phyloP scores from a whole-genome alignment of 2,329 filamentous ascomycete species.

The Apiospora sp. region DNA sequence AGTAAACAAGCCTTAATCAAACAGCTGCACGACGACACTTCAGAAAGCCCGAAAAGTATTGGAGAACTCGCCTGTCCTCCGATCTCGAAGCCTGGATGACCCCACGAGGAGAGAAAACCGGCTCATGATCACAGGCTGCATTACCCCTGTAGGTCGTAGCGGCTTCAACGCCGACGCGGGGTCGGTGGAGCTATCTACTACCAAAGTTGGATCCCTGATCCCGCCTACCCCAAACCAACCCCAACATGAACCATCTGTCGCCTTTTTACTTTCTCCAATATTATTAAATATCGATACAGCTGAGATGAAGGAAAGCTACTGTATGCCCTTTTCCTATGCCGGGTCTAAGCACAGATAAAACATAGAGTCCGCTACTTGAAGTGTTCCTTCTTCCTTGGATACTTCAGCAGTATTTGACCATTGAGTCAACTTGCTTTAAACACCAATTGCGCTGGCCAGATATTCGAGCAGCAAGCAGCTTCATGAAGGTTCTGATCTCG shows the following conservation, averaged over 20 bases:
- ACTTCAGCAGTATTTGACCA: too few species aligned
- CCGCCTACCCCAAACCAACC: conserved; percentile 14
- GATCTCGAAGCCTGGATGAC: not conserved
- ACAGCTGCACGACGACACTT: not conserved
- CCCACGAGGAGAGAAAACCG: not conserved
- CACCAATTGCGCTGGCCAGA: not conserved
- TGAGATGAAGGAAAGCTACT: not conserved
- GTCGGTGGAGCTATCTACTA: not conserved
- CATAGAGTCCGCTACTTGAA: too few species aligned
- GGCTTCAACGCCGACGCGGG: conserved; percentile 3
- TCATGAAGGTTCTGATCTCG: not conserved
- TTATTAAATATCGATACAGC: not conserved
- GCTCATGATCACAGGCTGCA: conserved; percentile 7
- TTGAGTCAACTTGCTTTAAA: not conserved
- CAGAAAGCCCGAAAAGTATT: not conserved
- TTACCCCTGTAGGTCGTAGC: not conserved
- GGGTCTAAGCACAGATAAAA: not conserved
- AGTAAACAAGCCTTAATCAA: not conserved
- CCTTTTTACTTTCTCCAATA: not conserved
- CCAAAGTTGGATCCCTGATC: not conserved
- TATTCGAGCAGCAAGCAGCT: too few species aligned
- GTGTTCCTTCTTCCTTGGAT: too few species aligned
- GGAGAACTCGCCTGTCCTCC: not conserved
- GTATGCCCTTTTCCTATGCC: too few species aligned
- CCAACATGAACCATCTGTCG: not conserved